Evolutionary conservation across 805 yeast species (phyloP), one percentile per base, ranked within the genome.

Genomic region (Myxozyma neglecta): DNA sequence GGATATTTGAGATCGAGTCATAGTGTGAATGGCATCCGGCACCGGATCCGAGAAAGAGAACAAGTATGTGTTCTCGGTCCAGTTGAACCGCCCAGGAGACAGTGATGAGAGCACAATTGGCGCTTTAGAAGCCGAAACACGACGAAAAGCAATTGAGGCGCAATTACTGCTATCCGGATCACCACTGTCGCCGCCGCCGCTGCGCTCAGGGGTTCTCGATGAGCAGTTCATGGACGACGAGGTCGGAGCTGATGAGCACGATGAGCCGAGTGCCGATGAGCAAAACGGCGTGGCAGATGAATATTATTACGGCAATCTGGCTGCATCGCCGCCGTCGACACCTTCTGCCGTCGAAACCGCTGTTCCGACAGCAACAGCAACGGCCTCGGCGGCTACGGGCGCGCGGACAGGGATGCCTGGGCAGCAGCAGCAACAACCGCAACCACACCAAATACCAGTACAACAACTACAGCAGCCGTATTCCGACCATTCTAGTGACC

Each of bases 131-230:
- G 50, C 46, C 18, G 57, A 50, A 18, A 57, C 50, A 6, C 39
- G 56, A 2, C 62, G 47, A 35, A 57, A 53, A 50, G 56, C 18
- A n/a, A 56, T 62, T 29, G 66, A 62, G 42, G 57, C 67, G 36
- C 60, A 62, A 51, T 54, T 63, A 45, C 53, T 63, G 44, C 60
- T 61, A 11, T 42, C 63, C 44, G 46, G 63, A 11, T 61, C 66
- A 5, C 67, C 66, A 18, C 53, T 62, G 8, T 58, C 66, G 20
- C 67, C 66, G 7, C 63, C 65, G 14, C 65, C 67, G 10, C 57
- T 63, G 20, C 60, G 67, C 14, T 11, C 64, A 8, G 57, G 34
- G 7, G 45, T 61, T 45, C 57, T 39, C 10, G 53, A 16, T 36
- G 49, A 54, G 20, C 52, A 43, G 20, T 42, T 37, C 35, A 4